Percentiles rank a stretch among this genome's conserved stretches.
Evolutionary conservation across 2,329 filamentous ascomycete genomes (phyloP).

Genomic region (Epichloe sp.): DNA sequence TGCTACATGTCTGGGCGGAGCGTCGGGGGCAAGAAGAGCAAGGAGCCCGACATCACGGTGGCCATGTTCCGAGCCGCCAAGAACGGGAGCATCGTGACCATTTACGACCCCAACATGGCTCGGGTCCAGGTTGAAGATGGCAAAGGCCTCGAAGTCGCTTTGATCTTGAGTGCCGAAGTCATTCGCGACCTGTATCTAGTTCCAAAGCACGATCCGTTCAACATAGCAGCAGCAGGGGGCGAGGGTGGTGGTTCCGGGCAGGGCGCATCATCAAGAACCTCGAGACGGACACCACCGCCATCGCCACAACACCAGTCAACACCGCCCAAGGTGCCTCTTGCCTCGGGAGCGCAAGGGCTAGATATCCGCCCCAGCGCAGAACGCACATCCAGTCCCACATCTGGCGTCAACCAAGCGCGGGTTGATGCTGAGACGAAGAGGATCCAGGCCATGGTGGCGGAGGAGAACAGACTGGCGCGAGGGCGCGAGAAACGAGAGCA

Average conservation of each 20-base stretch:
- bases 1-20: slow-evolving; percentile 76
- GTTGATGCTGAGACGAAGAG: slow-evolving; percentile 69
- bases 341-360: slow-evolving; percentile 27
- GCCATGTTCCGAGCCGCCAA: slow-evolving; percentile 67
- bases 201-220: slow-evolving; percentile 63
- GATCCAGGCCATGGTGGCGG: slow-evolving; percentile 41
- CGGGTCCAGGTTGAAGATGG: slow-evolving; percentile 87
- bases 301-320: slow-evolving; percentile 7
- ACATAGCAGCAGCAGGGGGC: slow-evolving; percentile 39
- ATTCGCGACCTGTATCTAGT: slow-evolving; percentile 53
- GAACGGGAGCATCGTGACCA: slow-evolving; percentile 53
- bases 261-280: background rate
- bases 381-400: background rate
- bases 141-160: slow-evolving; percentile 78
- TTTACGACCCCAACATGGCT: slow-evolving; percentile 88
- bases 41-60: slow-evolving; percentile 92
- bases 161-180: slow-evolving; percentile 50
- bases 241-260: background rate
- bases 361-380: slow-evolving; percentile 10
- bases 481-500: slow-evolving; percentile 43
- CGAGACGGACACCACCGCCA: slow-evolving; percentile 12
- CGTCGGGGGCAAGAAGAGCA: slow-evolving; percentile 63
- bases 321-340: background rate
- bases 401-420: slow-evolving; percentile 16
- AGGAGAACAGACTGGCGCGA: slow-evolving; percentile 37